A percentile compares a stretch with the other conserved stretches of the same genome.
These are phyloP conservation scores for Talaromyces sp. DNA, from an alignment of 2,329 filamentous ascomycete species.

Conservation along the genomic window DNA sequence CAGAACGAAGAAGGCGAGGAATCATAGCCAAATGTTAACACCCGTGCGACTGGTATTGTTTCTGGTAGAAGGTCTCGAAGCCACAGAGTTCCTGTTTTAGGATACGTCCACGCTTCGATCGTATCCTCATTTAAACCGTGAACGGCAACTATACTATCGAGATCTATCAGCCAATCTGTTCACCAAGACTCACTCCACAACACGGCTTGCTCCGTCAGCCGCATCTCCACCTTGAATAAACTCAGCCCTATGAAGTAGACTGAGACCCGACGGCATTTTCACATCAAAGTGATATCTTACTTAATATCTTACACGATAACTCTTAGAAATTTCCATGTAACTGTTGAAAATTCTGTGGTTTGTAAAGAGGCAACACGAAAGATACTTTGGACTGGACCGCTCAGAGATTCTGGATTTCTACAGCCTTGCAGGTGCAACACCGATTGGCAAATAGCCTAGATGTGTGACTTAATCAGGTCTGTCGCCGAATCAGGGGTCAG, in stretches of 20 bases:
- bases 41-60: constrained; percentile 9
- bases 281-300: background rate
- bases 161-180: background rate
- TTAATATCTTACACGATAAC: no score
- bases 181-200: background rate
- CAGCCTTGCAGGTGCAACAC: background rate
- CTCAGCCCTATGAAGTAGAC: constrained; percentile 8
- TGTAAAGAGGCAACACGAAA: background rate
- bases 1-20: constrained; percentile 3
- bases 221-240: background rate
- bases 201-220: background rate
- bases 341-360: no score
- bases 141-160: constrained; percentile 20
- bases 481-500: background rate
- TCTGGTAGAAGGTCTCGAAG: constrained; percentile 18
- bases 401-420: background rate
- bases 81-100: constrained; percentile 16
- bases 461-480: no score
- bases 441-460: no score
- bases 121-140: constrained; percentile 20
- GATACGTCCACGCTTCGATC: constrained; percentile 19
- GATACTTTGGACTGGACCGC: background rate
- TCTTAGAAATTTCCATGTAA: background rate
- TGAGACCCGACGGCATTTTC: constrained; percentile 16
- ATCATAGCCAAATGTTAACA: constrained; percentile 19